Conservation (phyloP, 2,329 filamentous ascomycete genomes). For the Colletotrichum phormii region DNA sequence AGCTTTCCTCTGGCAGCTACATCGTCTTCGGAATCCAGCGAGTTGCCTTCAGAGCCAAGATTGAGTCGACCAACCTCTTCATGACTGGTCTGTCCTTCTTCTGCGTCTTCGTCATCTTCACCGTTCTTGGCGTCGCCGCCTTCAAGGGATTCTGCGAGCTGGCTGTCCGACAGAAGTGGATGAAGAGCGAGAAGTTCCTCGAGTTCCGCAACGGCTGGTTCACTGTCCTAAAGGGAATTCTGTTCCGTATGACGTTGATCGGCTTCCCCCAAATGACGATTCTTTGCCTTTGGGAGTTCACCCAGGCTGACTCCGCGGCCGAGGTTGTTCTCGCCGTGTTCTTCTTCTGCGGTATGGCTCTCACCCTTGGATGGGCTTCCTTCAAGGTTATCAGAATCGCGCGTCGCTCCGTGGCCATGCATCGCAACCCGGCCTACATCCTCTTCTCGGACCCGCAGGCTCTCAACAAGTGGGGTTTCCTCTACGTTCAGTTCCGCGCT, state of each 20-base stretch:
- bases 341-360: conserved; percentile 84
- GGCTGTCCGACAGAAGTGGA: conserved; percentile 78
- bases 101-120: conserved; percentile 82
- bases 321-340: conserved; percentile 89
- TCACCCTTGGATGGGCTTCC: conserved; percentile 85
- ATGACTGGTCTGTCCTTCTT: conserved; percentile 93
- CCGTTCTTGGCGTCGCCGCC: conserved; percentile 76
- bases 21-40: conserved; percentile 86
- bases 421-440: conserved; percentile 97
- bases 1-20: conserved; percentile 65
- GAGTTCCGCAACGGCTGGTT: conserved; percentile 97
- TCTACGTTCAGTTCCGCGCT: conserved; percentile 96
- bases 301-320: conserved; percentile 84
- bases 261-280: conserved; percentile 93
- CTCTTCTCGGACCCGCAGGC: conserved; percentile 95
- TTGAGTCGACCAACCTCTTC: conserved; percentile 93
- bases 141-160: conserved; percentile 88
- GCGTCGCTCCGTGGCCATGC: conserved; percentile 87
- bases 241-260: conserved; percentile 90
- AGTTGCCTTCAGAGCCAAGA: conserved; percentile 85
- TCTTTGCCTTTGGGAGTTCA: conserved; percentile 94
- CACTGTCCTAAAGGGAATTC: conserved; percentile 90
- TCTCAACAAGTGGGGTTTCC: conserved; percentile 97
- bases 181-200: conserved; percentile 86
- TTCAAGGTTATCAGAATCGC: conserved; percentile 92